Evolutionary conservation across 169 alveolate genomes (phyloP).

Genomic region (Plasmodium ovale): DNA sequence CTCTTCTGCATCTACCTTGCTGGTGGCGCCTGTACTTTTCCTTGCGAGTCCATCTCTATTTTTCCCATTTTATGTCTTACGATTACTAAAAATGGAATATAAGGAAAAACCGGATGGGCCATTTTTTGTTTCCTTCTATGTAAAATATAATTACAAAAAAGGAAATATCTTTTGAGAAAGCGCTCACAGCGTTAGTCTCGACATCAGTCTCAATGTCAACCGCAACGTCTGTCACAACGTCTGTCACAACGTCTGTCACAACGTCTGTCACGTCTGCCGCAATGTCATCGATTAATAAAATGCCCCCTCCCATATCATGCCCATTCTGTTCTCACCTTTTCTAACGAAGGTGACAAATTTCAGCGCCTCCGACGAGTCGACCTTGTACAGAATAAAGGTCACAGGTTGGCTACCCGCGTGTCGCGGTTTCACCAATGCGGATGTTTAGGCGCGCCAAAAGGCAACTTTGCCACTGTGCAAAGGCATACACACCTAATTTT

Average conservation of each 20-base stretch:
- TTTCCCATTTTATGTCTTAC: background rate
- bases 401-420: slow-evolving; percentile 19
- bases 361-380: slow-evolving; percentile 29
- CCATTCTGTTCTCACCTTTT: background rate
- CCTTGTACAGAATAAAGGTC: slow-evolving; percentile 40
- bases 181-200: too few species aligned
- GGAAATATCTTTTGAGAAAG: too few species aligned
- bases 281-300: background rate
- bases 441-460: background rate
- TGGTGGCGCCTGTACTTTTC: too few species aligned
- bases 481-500: too few species aligned
- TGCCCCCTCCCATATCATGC: background rate
- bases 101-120: slow-evolving; percentile 75
- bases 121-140: slow-evolving; percentile 58
- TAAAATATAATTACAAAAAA: slow-evolving; percentile 23
- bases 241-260: background rate
- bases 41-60: too few species aligned
- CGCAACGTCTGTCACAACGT: slow-evolving; percentile 1
- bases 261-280: background rate
- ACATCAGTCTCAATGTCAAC: too few species aligned
- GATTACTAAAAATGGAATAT: slow-evolving; percentile 40
- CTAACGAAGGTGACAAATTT: slow-evolving; percentile 52
- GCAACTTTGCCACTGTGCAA: background rate
- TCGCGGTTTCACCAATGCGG: background rate
- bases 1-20: too few species aligned